These are phyloP conservation scores for Ambrosia hybrid DNA, from an alignment of 140 eudicot genomes.

Conservation along the genomic window DNA sequence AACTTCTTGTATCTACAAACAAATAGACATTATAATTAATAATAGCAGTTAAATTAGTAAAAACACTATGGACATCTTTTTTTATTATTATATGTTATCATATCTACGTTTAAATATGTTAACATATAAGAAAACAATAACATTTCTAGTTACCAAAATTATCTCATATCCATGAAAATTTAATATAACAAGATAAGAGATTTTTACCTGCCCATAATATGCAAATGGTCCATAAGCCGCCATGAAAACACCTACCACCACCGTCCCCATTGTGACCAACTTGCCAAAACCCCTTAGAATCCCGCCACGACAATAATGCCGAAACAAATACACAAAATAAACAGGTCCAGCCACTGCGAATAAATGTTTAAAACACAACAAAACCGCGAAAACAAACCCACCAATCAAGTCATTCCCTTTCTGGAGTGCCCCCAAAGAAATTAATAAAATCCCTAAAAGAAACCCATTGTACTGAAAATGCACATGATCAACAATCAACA, in stretches of 20 bases:
- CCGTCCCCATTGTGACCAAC: slow-evolving; percentile 70
- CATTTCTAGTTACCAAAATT: not conserved
- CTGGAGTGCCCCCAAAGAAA: slow-evolving; percentile 57
- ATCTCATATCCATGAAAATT: not conserved
- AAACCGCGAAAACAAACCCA: slow-evolving; percentile 75
- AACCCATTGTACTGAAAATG: slow-evolving; percentile 97
- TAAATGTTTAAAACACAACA: slow-evolving; percentile 81
- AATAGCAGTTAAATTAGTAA: not conserved
- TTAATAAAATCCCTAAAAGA: slow-evolving; percentile 62
- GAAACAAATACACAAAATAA: slow-evolving; percentile 81
- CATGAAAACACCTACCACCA: slow-evolving; percentile 59
- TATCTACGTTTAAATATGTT: not conserved
- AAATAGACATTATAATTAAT: slow-evolving; percentile 1
- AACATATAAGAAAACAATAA: not conserved
- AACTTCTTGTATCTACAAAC: slow-evolving; percentile 73
- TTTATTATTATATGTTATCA: not conserved
- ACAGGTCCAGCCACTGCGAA: slow-evolving; percentile 92
- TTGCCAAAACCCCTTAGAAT: slow-evolving; percentile 62
- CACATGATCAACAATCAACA: slow-evolving; percentile 82
- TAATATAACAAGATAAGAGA: slow-evolving; percentile 27
- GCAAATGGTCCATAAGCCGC: slow-evolving; percentile 88
- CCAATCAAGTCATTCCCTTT: slow-evolving; percentile 80
- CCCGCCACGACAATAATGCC: slow-evolving; percentile 86
- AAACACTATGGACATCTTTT: not conserved
- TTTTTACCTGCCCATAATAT: slow-evolving; percentile 75